phyloP scores from a whole-genome alignment of 2,329 filamentous ascomycete species.

The Aschersonia sp. region DNA sequence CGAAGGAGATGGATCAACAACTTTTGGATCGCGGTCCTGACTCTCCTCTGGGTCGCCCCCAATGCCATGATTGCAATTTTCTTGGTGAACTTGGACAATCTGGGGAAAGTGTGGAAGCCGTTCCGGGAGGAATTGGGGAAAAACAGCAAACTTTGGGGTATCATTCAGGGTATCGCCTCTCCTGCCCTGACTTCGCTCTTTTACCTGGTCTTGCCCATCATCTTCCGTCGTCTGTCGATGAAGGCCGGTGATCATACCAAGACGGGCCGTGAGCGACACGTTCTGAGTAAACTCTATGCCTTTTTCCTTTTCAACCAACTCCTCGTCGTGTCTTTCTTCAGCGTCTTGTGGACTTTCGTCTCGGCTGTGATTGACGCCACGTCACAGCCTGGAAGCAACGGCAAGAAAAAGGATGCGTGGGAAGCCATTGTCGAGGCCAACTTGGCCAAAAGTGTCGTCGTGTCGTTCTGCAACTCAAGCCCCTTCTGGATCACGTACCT shows the following conservation, averaged over 20 bases:
- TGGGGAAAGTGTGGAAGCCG: constrained; percentile 64
- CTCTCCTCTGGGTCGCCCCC: constrained; percentile 74
- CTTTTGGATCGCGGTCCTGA: constrained; percentile 70
- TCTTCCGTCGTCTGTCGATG: constrained; percentile 78
- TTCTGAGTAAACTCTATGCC: constrained; percentile 76
- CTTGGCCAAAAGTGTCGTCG: constrained; percentile 50
- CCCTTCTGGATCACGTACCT: constrained; percentile 93
- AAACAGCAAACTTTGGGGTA: constrained; percentile 60
- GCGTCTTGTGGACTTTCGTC: constrained; percentile 63
- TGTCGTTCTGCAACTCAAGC: constrained; percentile 67
- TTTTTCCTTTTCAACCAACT: constrained; percentile 99
- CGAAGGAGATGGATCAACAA: constrained; percentile 68
- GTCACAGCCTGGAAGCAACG: constrained; percentile 10
- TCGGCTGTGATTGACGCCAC: constrained; percentile 47
- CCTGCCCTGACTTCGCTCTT: constrained; percentile 78
- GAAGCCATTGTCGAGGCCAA: constrained; percentile 50
- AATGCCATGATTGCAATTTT: constrained; percentile 95
- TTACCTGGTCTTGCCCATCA: constrained; percentile 76
- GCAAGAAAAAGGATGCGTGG: constrained; percentile 46
- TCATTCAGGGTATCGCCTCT: constrained; percentile 83
- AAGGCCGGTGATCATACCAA: constrained; percentile 82
- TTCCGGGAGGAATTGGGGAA: constrained; percentile 53
- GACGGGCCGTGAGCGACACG: constrained; percentile 81
- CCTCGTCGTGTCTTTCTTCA: constrained; percentile 86
- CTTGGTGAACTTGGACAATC: constrained; percentile 68